Percentiles rank a stretch among this genome's conserved stretches.
phyloP scores from a whole-genome alignment of 768 basidiomycete species.

The Tulasnella sp. region DNA sequence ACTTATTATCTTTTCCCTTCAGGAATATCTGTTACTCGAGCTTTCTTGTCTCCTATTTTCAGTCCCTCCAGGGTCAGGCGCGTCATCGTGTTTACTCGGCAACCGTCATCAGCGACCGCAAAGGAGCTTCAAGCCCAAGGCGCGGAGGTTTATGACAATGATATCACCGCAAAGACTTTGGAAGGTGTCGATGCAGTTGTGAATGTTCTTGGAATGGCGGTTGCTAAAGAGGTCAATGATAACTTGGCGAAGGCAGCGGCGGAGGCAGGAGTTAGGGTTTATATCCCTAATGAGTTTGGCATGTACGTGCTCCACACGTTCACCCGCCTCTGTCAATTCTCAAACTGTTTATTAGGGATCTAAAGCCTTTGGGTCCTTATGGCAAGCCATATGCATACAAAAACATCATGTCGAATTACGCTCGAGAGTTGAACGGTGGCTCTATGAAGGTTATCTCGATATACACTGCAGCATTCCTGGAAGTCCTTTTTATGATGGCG shows the following conservation, averaged over 20 bases:
- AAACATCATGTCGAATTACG: neutral
- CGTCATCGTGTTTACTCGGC: slow-evolving; percentile 8
- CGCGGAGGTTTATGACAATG: neutral
- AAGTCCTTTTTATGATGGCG: neutral
- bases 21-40: neutral
- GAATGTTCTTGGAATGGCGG: neutral
- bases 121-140: slow-evolving; percentile 4
- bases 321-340: neutral
- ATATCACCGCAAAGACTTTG: neutral
- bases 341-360: neutral
- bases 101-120: neutral
- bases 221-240: neutral
- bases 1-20: neutral
- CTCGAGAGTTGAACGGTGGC: neutral
- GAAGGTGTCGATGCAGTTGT: slow-evolving; percentile 18
- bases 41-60: neutral
- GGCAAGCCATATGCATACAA: neutral
- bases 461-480: neutral
- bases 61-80: neutral
- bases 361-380: neutral
- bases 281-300: slow-evolving; percentile 21
- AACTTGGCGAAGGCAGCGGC: neutral
- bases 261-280: slow-evolving; percentile 17
- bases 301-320: neutral
- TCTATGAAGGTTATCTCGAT: neutral